A percentile compares a stretch with the other conserved stretches of the same genome.
These are phyloP conservation scores for Metschnikowia continentalis DNA, from an alignment of 805 yeast species.

Conservation along the genomic window DNA sequence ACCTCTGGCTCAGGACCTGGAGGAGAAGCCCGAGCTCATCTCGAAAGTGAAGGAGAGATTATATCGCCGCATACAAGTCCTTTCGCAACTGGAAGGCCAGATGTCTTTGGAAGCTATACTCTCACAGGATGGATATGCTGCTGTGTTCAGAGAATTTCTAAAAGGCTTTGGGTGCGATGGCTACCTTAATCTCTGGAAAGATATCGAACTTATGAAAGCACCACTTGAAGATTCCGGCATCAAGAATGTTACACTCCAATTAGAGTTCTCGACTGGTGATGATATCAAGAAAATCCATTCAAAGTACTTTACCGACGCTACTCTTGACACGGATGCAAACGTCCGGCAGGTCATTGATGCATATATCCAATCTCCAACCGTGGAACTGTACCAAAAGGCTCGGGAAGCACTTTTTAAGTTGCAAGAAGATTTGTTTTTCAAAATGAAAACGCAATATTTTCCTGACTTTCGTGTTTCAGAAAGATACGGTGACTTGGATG, in stretches of 20 bases:
- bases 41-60: not conserved
- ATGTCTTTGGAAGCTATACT: slow-evolving; percentile 10
- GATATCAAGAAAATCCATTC: slow-evolving; percentile 51
- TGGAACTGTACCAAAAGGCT: slow-evolving; percentile 45
- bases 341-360: slow-evolving; percentile 4
- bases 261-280: slow-evolving; percentile 45
- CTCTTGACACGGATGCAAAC: slow-evolving; percentile 1
- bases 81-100: not conserved
- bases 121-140: slow-evolving; percentile 7
- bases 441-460: slow-evolving; percentile 51
- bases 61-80: not conserved
- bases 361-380: slow-evolving; percentile 10
- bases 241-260: slow-evolving; percentile 30
- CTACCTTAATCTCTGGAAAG: slow-evolving; percentile 57
- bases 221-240: slow-evolving; percentile 56
- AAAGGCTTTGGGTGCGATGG: slow-evolving; percentile 10
- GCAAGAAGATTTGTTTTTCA: slow-evolving; percentile 50
- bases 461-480: slow-evolving; percentile 58
- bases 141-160: slow-evolving; percentile 15
- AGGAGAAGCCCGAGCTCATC: not conserved
- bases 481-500: slow-evolving; percentile 13
- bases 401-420: slow-evolving; percentile 55
- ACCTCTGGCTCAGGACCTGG: not conserved
- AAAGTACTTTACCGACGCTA: slow-evolving; percentile 33
- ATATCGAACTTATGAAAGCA: slow-evolving; percentile 63